Conservation (phyloP, 257 asterid genomes). For the Thymus quinquecostatus region DNA sequence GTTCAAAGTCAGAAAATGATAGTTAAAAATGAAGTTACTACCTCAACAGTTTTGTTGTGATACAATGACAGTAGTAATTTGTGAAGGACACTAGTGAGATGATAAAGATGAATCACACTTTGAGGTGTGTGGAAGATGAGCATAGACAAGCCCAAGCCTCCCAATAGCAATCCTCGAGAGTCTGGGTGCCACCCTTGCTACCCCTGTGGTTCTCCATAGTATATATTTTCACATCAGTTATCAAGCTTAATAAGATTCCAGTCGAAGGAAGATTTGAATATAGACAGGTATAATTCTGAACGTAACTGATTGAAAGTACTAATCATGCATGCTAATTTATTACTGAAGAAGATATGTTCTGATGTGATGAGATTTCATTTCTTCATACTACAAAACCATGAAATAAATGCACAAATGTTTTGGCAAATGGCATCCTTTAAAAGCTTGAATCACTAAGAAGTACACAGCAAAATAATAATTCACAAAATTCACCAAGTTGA, state of each 20-base stretch:
- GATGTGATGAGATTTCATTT: constrained; percentile 4
- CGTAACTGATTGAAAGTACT: not conserved
- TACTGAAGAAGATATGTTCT: not conserved
- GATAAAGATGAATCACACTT: constrained; percentile 62
- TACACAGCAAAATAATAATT: not conserved
- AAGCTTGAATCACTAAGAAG: not conserved
- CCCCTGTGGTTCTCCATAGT: constrained; percentile 61
- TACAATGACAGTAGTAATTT: constrained; percentile 34
- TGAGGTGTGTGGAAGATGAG: constrained; percentile 96
- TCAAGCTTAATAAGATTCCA: constrained; percentile 24
- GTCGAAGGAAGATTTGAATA: constrained; percentile 1
- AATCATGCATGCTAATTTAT: constrained; percentile 18
- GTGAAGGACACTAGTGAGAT: constrained; percentile 41
- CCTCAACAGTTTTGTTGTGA: constrained; percentile 34
- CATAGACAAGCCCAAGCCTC: constrained; percentile 99
- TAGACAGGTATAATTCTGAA: not conserved
- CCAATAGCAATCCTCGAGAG: constrained; percentile 98
- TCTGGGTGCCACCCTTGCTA: constrained; percentile 66
- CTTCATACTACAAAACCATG: constrained; percentile 9
- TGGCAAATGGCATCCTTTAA: not conserved
- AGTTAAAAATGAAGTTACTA: constrained; percentile 36
- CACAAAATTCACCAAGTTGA: not conserved
- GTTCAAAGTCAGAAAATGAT: constrained; percentile 37
- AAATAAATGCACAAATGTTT: constrained; percentile 14
- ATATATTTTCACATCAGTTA: constrained; percentile 30